Evolutionary conservation across 2,329 filamentous ascomycete species (phyloP).

Genomic region (Xylariaceae sp.): DNA sequence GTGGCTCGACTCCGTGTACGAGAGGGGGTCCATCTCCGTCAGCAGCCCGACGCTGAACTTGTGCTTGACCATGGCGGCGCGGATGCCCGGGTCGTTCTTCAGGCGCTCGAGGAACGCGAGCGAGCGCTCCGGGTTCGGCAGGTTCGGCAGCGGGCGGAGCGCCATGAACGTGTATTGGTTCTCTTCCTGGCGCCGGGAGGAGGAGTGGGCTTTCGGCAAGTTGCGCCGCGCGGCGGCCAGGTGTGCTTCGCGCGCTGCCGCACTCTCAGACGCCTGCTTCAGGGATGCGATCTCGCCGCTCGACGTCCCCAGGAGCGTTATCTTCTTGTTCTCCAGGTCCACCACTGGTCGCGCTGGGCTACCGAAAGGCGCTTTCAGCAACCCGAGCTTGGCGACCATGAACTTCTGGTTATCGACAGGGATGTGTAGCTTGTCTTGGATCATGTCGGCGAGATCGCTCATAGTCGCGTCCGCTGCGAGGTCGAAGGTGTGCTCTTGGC

Average conservation of each 20-base stretch:
- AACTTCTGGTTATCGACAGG: constrained; percentile 63
- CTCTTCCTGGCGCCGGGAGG: constrained; percentile 42
- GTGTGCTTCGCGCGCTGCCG: constrained; percentile 43
- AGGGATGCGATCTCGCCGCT: constrained; percentile 54
- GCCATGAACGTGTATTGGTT: constrained; percentile 74
- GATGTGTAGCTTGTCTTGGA: constrained; percentile 52
- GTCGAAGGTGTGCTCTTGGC: constrained; percentile 38
- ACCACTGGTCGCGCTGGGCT: constrained; percentile 44
- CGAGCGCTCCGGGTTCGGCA: constrained; percentile 69
- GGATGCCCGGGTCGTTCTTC: constrained; percentile 78
- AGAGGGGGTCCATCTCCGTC: constrained; percentile 90
- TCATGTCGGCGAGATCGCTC: constrained; percentile 53
- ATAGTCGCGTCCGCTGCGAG: constrained; percentile 44
- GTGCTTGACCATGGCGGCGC: constrained; percentile 75
- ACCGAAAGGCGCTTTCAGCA: constrained; percentile 61
- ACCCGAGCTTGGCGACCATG: constrained; percentile 58
- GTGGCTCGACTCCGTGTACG: constrained; percentile 67
- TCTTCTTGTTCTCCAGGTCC: constrained; percentile 50
- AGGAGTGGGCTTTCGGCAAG: constrained; percentile 22
- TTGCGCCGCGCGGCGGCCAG: constrained; percentile 31
- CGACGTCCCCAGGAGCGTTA: constrained; percentile 61
- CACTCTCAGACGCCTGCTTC: constrained; percentile 42
- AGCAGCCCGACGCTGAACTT: constrained; percentile 78
- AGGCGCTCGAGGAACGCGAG: constrained; percentile 69
- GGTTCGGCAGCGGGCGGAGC: constrained; percentile 67